Base-by-base conservation (phyloP, 2,329 filamentous ascomycete species). In the Diaporthe aspalathi region DNA sequence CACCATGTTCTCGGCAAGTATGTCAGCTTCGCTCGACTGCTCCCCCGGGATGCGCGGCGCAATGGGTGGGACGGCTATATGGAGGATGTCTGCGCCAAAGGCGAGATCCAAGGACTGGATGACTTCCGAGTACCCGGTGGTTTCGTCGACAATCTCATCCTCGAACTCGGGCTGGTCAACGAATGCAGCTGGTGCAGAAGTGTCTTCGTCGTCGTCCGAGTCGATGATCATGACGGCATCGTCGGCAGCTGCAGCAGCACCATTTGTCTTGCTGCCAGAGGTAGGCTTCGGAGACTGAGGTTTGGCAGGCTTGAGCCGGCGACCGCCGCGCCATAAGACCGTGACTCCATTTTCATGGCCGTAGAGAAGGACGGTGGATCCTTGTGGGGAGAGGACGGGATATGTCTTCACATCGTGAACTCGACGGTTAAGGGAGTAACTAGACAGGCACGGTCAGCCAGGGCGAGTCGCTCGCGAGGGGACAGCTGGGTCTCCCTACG, bases 281-380 rank as follows among this genome's bases (percentile, higher is more conserved):
- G 76, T 72, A 1, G 75, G 73, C 20, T 77, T 84, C 43, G 68
- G 17, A 2, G 68, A 29, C 24, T 70, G 62, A 14, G 72, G 82
- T 47, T 82, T 79, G 1, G 79, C 74, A 1, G 82, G 73, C 77
- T 89, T 91, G 75, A 92, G 87, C n/a, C 84, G 83, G 65, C 84
- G 85, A 14, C 90, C 90, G 56, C 90, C 90, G 52, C 89, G 86
- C 90, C 90, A 92, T 29, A 89, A 79, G 47, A 92, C 76, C 3
- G 86, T 89, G 52, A 91, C 80, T 54, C 90, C 90, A 78, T 87
- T 89, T 72, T 91, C 88, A 75, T 91, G 89, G 56, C 88, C 89
- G 75, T 91, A 91, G 54, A 92, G 80, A 32, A 92, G 78, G 76
- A 92, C 86, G 2, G 86, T 89, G 8, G 90, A 90, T 45, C 90